Conservation (phyloP, 1,284 basidiomycete species). For the Neonothopanus nambi region DNA sequence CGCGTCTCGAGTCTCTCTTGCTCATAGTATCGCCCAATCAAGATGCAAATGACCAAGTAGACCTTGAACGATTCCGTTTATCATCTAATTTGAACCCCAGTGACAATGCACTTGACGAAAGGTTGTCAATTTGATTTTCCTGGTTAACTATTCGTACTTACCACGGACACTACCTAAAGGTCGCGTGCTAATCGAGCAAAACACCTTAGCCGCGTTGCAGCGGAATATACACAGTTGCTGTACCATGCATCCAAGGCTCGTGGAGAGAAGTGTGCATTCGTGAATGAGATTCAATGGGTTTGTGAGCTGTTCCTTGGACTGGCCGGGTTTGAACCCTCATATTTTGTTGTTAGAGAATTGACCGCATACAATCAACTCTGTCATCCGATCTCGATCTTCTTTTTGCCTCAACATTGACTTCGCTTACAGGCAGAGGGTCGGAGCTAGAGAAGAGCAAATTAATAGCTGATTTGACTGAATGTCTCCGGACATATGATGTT, state of each 20-base stretch:
- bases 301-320: conserved; percentile 39
- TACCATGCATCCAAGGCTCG: conserved; percentile 87
- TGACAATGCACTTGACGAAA: conserved; percentile 25
- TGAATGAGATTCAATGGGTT: conserved; percentile 85
- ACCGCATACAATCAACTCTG: conserved; percentile 76
- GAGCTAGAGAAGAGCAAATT: conserved; percentile 68
- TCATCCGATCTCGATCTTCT: conserved; percentile 83
- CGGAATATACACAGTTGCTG: conserved; percentile 90
- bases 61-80: conserved; percentile 32
- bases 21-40: conserved; percentile 58
- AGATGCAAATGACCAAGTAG: conserved; percentile 35
- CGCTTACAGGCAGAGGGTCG: conserved; percentile 46
- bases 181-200: conserved; percentile 72
- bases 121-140: conserved; percentile 8
- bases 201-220: conserved; percentile 81
- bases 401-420: conserved; percentile 58
- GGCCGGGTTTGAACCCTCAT: conserved; percentile 19
- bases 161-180: conserved; percentile 33
- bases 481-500: conserved; percentile 80
- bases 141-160: conserved; percentile 1
- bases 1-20: conserved; percentile 80
- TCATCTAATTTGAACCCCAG: conserved; percentile 32
- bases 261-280: conserved; percentile 72
- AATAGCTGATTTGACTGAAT: conserved; percentile 70
- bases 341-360: conserved; percentile 62